Evolutionary conservation across 2,329 filamentous ascomycete species (phyloP), one percentile per base, ranked within the genome.

Genomic region (Aurifilum marmelostoma): DNA sequence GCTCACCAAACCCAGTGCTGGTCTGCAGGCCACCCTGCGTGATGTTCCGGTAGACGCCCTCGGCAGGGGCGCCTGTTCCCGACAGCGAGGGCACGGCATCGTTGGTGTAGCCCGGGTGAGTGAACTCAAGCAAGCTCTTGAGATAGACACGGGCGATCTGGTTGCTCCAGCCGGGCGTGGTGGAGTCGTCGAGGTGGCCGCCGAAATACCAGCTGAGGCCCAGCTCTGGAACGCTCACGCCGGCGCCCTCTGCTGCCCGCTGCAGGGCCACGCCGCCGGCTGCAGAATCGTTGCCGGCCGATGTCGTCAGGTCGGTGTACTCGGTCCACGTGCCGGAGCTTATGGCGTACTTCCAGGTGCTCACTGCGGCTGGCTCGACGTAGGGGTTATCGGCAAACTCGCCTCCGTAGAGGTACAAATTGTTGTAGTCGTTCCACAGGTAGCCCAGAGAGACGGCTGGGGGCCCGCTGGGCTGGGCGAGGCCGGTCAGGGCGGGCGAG

Each of bases 161-260:
- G 64, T 86, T 85, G n/a, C 88, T 89, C 92, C 92, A 94, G 16
- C 88, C 91, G 0, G 77, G 79, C 3, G 75, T 89, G 5, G 85
- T 87, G 14, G 79, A 80, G 75, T 79, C 76, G 76, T 94, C 91
- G 7, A 92, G 80, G 77, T 94, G 92, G 0, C 92, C 92, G 34
- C 91, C 92, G 78, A 94, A 94, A 77, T 93, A 94, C 83, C 89
- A 94, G 41, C 90, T 92, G 61, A 90, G 80, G 0, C 91, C 91
- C 0, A 93, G 79, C 66, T 89, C 87, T 0, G 90, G 87, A 0
- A 94, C 88, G 37, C 88, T 91, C 18, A 92, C 79, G 0, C 91
- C 91, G 14, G 92, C 90, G 8, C 92, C 92, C 76, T 94, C 92
- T 1, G 91, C 91, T 2, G 91, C 85, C 60, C 91, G 83, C 75